These are phyloP conservation scores for Torulaspora microellipsoides DNA, from an alignment of 805 yeast genomes.

Conservation along the genomic window DNA sequence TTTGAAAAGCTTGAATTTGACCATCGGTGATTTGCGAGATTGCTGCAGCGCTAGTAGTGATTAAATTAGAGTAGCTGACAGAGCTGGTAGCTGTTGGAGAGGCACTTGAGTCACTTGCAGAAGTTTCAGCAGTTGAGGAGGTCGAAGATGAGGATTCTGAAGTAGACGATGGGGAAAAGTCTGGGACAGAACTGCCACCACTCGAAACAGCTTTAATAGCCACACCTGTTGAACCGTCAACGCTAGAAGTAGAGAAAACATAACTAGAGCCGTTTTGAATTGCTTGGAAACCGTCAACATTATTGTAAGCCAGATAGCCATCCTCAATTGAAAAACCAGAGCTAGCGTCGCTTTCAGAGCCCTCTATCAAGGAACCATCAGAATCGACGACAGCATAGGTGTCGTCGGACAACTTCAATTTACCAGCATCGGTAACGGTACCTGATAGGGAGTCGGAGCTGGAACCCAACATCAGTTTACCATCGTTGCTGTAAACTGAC, in stretches of 20 bases:
- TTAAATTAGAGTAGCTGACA: too few species aligned
- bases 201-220: slow-evolving; percentile 16
- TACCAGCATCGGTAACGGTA: slow-evolving; percentile 34
- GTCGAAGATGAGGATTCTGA: background rate
- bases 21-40: slow-evolving; percentile 15
- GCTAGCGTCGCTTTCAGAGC: slow-evolving; percentile 25
- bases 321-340: slow-evolving; percentile 39
- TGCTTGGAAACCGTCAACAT: slow-evolving; percentile 37
- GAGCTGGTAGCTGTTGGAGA: background rate
- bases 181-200: slow-evolving; percentile 19
- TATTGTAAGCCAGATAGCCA: slow-evolving; percentile 37
- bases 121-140: background rate
- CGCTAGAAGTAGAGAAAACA: slow-evolving; percentile 23
- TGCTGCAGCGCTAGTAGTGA: slow-evolving; percentile 5
- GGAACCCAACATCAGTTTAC: slow-evolving; percentile 18
- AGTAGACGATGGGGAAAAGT: slow-evolving; percentile 12
- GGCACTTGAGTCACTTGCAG: too few species aligned
- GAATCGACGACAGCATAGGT: slow-evolving; percentile 28
- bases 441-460: slow-evolving; percentile 16
- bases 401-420: slow-evolving; percentile 29
- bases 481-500: slow-evolving; percentile 21
- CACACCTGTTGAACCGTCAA: slow-evolving; percentile 21
- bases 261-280: slow-evolving; percentile 32
- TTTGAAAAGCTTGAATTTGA: slow-evolving; percentile 15
- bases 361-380: slow-evolving; percentile 23